A percentile compares a stretch with the other conserved stretches of the same genome.
phyloP scores from a whole-genome alignment of 768 basidiomycete genomes.

The Trametopsis cervina region DNA sequence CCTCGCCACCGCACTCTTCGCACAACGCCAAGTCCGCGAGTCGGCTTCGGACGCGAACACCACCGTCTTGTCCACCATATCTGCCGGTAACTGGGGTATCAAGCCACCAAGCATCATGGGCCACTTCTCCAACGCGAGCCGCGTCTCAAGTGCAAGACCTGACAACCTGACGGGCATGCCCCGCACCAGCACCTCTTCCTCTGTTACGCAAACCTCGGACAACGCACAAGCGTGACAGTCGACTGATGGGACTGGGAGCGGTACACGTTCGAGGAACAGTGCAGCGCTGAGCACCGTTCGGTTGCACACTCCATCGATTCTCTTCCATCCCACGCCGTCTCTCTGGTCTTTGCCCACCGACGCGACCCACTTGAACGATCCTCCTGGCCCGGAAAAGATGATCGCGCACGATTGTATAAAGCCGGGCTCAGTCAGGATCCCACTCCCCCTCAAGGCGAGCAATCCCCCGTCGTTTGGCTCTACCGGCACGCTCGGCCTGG shows the following conservation, averaged over 20 bases:
- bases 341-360: constrained; percentile 34
- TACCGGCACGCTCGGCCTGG: constrained; percentile 23
- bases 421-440: constrained; percentile 24
- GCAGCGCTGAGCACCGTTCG: constrained; percentile 29
- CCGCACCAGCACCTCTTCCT: constrained; percentile 23
- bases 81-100: constrained; percentile 23
- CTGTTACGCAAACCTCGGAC: constrained; percentile 34
- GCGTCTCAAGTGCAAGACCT: background rate
- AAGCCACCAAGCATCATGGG: constrained; percentile 50
- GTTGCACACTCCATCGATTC: constrained; percentile 27
- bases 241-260: constrained; percentile 44
- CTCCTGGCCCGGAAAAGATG: constrained; percentile 24
- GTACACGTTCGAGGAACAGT: constrained; percentile 40
- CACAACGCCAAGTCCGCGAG: constrained; percentile 8
- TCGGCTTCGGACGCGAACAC: constrained; percentile 5
- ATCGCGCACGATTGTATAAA: constrained; percentile 22
- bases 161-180: constrained; percentile 20
- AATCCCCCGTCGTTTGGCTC: constrained; percentile 11
- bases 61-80: constrained; percentile 1
- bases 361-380: constrained; percentile 34
- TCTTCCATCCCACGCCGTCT: constrained; percentile 29
- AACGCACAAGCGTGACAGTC: constrained; percentile 26
- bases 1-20: constrained; percentile 3
- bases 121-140: constrained; percentile 33
- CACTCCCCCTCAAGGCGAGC: constrained; percentile 23